Conservation (phyloP, 2,329 filamentous ascomycete species). For the Ophiostoma triangulosporum region DNA sequence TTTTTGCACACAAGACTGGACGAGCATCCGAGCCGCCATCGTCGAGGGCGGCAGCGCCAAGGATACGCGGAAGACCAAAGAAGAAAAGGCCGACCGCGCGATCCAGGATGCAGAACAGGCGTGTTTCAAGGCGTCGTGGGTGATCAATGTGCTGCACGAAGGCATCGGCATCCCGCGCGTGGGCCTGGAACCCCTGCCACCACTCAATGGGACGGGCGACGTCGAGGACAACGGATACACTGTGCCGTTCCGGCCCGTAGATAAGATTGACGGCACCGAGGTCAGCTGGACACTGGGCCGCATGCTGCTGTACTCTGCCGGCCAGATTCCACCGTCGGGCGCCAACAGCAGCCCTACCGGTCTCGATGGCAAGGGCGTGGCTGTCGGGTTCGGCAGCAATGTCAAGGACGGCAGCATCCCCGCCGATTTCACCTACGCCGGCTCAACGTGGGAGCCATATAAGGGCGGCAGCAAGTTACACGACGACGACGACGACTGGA, state of each 20-base stretch:
- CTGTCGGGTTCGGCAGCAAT: slow-evolving; percentile 91
- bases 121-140: slow-evolving; percentile 96
- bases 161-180: slow-evolving; percentile 86
- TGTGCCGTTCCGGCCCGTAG: slow-evolving; percentile 80
- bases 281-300: slow-evolving; percentile 96
- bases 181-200: slow-evolving; percentile 53
- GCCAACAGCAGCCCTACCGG: not conserved
- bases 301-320: slow-evolving; percentile 88
- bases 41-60: slow-evolving; percentile 42
- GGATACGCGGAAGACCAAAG: slow-evolving; percentile 38
- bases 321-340: slow-evolving; percentile 59
- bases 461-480: slow-evolving; percentile 39
- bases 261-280: slow-evolving; percentile 84
- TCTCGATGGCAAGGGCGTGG: slow-evolving; percentile 35
- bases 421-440: slow-evolving; percentile 72
- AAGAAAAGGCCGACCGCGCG: slow-evolving; percentile 48
- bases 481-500: slow-evolving; percentile 45
- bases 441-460: slow-evolving; percentile 35
- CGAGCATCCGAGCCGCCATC: slow-evolving; percentile 50
- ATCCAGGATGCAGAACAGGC: slow-evolving; percentile 70
- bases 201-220: slow-evolving; percentile 60
- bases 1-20: slow-evolving; percentile 79
- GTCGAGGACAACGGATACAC: slow-evolving; percentile 58
- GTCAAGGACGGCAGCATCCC: slow-evolving; percentile 43
- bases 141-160: slow-evolving; percentile 92